Base-by-base conservation (phyloP, 2,329 filamentous ascomycete species). In the Taxawa tesnikishii region DNA sequence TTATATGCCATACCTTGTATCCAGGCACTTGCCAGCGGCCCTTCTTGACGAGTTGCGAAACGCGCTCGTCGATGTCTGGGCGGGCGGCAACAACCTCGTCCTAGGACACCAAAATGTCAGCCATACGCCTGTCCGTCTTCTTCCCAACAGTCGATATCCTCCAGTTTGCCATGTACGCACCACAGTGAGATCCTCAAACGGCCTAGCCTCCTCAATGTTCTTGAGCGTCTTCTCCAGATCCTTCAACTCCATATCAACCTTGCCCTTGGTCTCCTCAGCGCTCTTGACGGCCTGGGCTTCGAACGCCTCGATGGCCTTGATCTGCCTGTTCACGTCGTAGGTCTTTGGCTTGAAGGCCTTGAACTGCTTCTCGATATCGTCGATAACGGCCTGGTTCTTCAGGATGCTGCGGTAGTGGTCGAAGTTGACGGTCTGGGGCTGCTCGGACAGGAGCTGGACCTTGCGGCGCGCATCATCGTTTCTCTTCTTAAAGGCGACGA, bases 381-480 rank as follows among this genome's bases (percentile, higher is more conserved):
- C 79, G 58, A 98, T 62, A 56, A 98, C 72, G 55, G 84, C 80
- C 66, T 83, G 77, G 82, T 98, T 98, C 78, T 94, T 96, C 51
- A 98, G 78, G 50, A 82, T 56, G 56, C 70, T 70, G 64, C 87
- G 85, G 82, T 96, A 98, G 64, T 88, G 74, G 48, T 75, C 63
- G 67, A 98, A 96, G 73, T 98, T 85, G 66, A 98, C 75, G 38
- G 75, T 74, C 54, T 84, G 83, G 44, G 88, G 68, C 59, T 81
- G 78, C 65, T 94, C 84, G 43, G 75, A 77, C 38, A 98, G 83
- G 42, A 75, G 53, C 62, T 81, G 76, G 41, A 98, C 73, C 68
- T 88, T 88, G 70, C 90, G 88, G 66, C 88, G 87, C 58, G 84
- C 88, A 60, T 94, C 87, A 60, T 98, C 90, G 73, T 96, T 94